These are phyloP conservation scores for Oxytropis ochrocephala DNA, from an alignment of 306 rosid species.

Conservation along the genomic window DNA sequence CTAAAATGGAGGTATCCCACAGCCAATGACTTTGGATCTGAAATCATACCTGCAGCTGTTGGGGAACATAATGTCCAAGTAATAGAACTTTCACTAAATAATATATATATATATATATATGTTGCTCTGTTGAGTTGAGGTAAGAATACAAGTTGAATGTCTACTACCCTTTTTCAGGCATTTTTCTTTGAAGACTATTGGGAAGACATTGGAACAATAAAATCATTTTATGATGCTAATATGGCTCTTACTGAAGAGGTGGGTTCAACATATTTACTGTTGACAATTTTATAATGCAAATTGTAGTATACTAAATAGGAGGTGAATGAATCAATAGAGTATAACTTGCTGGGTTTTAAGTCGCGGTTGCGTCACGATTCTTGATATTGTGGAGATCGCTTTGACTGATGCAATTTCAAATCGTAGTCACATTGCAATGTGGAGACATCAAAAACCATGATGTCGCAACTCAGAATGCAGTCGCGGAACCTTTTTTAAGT, in stretches of 20 bases:
- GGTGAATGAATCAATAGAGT: not conserved
- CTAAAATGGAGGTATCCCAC: constrained; percentile 81
- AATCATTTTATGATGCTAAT: constrained; percentile 74
- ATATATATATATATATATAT: no score
- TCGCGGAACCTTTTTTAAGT: no score
- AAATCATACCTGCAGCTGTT: constrained; percentile 90
- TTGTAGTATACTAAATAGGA: not conserved
- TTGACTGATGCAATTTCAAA: no score
- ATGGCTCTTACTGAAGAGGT: constrained; percentile 92
- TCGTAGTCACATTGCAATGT: no score
- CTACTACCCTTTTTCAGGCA: constrained; percentile 43
- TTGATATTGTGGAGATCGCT: no score
- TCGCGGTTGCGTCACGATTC: no score
- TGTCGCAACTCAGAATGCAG: no score
- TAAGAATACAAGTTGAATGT: not conserved
- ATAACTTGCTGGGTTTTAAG: no score
- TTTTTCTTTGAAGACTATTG: constrained; percentile 79
- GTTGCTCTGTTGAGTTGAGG: no score
- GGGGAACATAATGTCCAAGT: constrained; percentile 70
- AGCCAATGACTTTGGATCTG: constrained; percentile 89
- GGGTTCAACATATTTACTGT: constrained; percentile 13
- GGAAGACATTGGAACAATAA: constrained; percentile 93
- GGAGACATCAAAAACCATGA: no score
- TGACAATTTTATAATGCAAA: not conserved
- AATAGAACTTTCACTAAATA: constrained; percentile 24